These are phyloP conservation scores for Solanum boliviense DNA, from an alignment of 257 asterid species.

Conservation along the genomic window DNA sequence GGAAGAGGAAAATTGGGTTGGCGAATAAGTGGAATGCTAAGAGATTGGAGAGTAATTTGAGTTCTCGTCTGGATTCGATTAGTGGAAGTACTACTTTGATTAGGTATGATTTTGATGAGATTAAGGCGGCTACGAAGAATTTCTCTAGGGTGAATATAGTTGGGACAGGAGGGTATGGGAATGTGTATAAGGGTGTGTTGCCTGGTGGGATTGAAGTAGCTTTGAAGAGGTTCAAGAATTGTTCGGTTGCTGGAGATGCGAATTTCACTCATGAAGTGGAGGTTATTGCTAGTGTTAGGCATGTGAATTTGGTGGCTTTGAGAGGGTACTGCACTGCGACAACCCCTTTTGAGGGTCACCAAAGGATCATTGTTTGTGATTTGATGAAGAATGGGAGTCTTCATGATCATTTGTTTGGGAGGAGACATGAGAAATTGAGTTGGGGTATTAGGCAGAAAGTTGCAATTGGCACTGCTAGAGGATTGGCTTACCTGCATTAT, in stretches of 20 bases:
- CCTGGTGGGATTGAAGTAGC: slow-evolving; percentile 76
- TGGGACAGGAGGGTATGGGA: slow-evolving; percentile 90
- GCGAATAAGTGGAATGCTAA: slow-evolving; percentile 7
- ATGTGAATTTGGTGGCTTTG: slow-evolving; percentile 65
- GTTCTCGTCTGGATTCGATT: slow-evolving; percentile 47
- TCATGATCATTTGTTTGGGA: slow-evolving; percentile 67
- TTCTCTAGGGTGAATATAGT: slow-evolving; percentile 44
- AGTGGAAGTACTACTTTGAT: slow-evolving; percentile 55
- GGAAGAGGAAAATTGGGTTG: slow-evolving; percentile 10
- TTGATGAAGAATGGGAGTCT: slow-evolving; percentile 79
- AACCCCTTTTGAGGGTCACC: slow-evolving; percentile 65
- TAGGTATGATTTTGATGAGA: slow-evolving; percentile 54
- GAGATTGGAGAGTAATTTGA: slow-evolving; percentile 5
- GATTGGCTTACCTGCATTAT: slow-evolving; percentile 72
- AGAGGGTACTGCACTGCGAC: slow-evolving; percentile 86
- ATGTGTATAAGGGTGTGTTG: slow-evolving; percentile 64
- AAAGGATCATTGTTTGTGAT: slow-evolving; percentile 82
- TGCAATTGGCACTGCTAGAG: slow-evolving; percentile 79
- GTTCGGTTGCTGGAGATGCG: slow-evolving; percentile 64
- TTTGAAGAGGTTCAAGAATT: slow-evolving; percentile 81
- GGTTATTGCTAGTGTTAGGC: slow-evolving; percentile 80
- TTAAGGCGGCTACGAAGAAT: slow-evolving; percentile 45
- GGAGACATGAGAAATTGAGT: slow-evolving; percentile 30
- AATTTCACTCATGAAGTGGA: slow-evolving; percentile 68
- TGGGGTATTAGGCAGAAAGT: slow-evolving; percentile 74